Conservation (phyloP, 768 basidiomycete species). For the Russula sp. region DNA sequence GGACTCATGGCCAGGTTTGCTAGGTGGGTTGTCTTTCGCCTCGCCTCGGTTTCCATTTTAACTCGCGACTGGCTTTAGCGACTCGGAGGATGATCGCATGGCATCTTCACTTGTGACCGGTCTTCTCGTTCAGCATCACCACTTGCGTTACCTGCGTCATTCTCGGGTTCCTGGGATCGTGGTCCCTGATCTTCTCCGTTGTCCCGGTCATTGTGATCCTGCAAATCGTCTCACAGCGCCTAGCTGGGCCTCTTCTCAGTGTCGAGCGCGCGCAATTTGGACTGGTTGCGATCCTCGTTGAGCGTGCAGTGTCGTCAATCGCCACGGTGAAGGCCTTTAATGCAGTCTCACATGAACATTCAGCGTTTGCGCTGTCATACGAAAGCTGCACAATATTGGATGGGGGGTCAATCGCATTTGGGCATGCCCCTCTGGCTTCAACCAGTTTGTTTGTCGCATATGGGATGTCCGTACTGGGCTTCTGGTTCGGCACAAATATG, state of each 20-base stretch:
- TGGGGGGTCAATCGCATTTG: conserved; percentile 63
- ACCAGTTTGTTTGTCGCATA: conserved; percentile 84
- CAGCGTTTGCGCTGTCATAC: conserved; percentile 48
- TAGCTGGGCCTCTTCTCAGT: conserved; percentile 64
- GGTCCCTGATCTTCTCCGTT: conserved; percentile 80
- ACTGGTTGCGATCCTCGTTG: conserved; percentile 72
- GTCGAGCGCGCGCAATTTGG: conserved; percentile 65
- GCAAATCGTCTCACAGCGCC: conserved; percentile 67
- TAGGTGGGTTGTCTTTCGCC: conserved; percentile 45
- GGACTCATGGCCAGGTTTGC: conserved; percentile 93
- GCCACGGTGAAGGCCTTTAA: conserved; percentile 93
- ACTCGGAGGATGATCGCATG: conserved; percentile 89
- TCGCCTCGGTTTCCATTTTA: background rate
- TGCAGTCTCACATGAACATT: conserved; percentile 56
- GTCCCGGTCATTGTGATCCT: conserved; percentile 79
- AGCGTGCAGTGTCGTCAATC: conserved; percentile 73
- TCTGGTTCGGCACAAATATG: conserved; percentile 91
- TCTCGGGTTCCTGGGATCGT: conserved; percentile 79
- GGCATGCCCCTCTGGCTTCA: conserved; percentile 64
- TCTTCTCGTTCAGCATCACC: conserved; percentile 68
- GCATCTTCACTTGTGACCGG: conserved; percentile 81
- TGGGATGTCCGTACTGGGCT: conserved; percentile 93
- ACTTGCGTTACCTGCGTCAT: conserved; percentile 76
- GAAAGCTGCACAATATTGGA: conserved; percentile 47
- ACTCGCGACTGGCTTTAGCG: conserved; percentile 47